phyloP scores from a whole-genome alignment of 108 stramenopile species.

The Cyclotella atomus region DNA sequence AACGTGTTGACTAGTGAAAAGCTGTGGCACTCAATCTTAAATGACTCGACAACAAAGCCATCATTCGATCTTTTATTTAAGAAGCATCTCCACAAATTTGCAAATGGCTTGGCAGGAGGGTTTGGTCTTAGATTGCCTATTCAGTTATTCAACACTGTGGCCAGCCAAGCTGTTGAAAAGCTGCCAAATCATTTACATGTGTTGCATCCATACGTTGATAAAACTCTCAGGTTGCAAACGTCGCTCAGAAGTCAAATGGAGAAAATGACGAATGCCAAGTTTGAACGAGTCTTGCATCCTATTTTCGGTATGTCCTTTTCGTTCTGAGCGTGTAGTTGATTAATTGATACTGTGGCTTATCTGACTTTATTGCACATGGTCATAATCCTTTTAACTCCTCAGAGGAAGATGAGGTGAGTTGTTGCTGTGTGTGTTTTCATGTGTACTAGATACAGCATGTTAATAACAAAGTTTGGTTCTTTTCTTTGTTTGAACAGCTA shows the following conservation, averaged over 20 bases:
- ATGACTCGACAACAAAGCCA: conserved; percentile 72
- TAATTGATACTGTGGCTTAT: too few species aligned
- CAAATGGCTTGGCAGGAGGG: conserved; percentile 56
- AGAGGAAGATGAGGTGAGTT: conserved; percentile 88
- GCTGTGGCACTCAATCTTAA: conserved; percentile 79
- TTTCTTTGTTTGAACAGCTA: conserved; percentile 15
- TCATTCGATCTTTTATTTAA: conserved; percentile 62
- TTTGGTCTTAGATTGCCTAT: conserved; percentile 48
- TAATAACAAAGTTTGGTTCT: background rate
- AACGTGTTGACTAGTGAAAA: conserved; percentile 79
- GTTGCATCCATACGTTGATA: conserved; percentile 82
- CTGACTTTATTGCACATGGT: too few species aligned
- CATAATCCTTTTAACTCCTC: too few species aligned
- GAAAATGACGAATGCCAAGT: conserved; percentile 82
- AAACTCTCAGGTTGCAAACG: conserved; percentile 73
- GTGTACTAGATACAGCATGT: background rate
- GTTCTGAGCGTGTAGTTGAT: too few species aligned
- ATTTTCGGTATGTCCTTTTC: too few species aligned
- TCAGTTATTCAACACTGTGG: conserved; percentile 47
- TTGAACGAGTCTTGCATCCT: conserved; percentile 93
- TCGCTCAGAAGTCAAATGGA: conserved; percentile 89
- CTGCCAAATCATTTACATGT: conserved; percentile 80
- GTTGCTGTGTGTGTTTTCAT: background rate
- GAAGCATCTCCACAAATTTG: conserved; percentile 66
- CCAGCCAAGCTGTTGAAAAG: conserved; percentile 59